phyloP scores from a whole-genome alignment of 768 basidiomycete species.

The Boletus eberwhitei region DNA sequence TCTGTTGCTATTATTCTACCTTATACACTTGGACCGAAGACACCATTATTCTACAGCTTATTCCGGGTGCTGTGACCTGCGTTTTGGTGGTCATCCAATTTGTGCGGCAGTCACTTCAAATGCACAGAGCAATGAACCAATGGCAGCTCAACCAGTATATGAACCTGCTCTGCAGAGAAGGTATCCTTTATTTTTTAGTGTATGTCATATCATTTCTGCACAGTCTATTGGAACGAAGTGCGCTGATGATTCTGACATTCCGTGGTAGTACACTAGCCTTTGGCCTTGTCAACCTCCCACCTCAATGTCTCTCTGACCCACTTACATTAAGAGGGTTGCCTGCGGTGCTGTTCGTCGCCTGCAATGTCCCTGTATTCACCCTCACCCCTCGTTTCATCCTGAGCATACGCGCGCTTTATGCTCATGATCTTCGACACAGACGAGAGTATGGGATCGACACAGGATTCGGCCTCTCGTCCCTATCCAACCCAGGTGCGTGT shows the following conservation, averaged over 20 bases:
- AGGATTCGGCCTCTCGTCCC: background rate
- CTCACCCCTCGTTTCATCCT: background rate
- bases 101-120: background rate
- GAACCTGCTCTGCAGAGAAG: background rate
- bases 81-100: background rate
- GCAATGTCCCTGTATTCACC: background rate
- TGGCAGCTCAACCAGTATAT: slow-evolving; percentile 4
- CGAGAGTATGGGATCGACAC: background rate
- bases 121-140: background rate
- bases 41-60: background rate
- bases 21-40: background rate
- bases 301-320: background rate
- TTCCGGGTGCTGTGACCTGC: background rate
- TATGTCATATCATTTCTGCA: background rate
- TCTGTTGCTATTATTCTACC: background rate
- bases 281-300: background rate
- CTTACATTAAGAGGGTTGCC: background rate
- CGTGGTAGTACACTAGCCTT: background rate
- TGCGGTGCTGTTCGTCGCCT: background rate
- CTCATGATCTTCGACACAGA: background rate
- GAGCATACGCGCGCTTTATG: background rate
- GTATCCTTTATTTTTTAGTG: background rate
- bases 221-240: background rate
- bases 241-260: background rate
- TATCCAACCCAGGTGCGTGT: background rate